Evolutionary conservation across 2,329 filamentous ascomycete species (phyloP).

Genomic region (Sporothrix protearum): DNA sequence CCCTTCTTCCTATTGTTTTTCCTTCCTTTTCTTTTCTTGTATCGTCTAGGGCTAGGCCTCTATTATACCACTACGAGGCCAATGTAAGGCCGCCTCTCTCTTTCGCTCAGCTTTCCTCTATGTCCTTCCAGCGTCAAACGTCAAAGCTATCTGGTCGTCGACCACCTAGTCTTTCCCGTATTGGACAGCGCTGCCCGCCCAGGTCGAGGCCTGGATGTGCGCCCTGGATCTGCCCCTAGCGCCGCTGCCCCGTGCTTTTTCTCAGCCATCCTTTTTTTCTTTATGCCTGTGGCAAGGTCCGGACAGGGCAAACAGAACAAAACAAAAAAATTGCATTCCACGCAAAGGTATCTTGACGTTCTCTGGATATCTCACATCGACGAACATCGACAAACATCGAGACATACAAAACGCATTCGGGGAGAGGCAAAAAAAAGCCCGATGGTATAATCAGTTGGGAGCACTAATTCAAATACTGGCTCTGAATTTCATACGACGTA

Average conservation of each 20-base stretch:
- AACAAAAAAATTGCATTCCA: slow-evolving; percentile 11
- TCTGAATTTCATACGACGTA: not conserved
- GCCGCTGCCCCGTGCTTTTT: slow-evolving; percentile 21
- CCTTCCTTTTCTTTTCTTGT: not conserved
- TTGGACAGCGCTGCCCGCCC: slow-evolving; percentile 4
- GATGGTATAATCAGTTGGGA: not conserved
- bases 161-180: not conserved
- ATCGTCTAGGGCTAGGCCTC: slow-evolving; percentile 5
- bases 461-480: not conserved
- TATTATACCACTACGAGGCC: not conserved
- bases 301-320: slow-evolving; percentile 3
- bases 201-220: slow-evolving; percentile 21
- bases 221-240: slow-evolving; percentile 23
- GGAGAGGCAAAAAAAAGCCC: not conserved
- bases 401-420: not conserved
- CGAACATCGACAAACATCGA: not conserved
- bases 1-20: slow-evolving; percentile 9
- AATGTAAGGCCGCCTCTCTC: not conserved
- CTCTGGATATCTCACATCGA: not conserved
- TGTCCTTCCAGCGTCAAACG: not conserved
- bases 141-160: not conserved
- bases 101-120: slow-evolving; percentile 1
- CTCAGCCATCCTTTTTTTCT: slow-evolving; percentile 11
- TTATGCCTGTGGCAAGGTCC: not conserved
- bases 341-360: not conserved